Conservation (phyloP, 352 stramenopile genomes). For the Pythium biforme region DNA sequence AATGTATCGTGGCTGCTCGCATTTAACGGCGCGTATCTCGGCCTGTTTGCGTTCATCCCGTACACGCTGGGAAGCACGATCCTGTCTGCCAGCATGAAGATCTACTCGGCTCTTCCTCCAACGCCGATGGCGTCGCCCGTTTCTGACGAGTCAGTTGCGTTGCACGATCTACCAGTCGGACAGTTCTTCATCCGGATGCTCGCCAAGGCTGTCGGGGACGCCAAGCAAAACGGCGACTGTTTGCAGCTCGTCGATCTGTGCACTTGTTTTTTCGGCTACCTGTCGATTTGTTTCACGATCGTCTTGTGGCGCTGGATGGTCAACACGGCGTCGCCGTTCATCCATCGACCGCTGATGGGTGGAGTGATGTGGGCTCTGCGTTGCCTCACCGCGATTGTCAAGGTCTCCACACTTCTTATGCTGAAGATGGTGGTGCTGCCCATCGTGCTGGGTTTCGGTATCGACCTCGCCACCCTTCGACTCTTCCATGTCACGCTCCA, state of each 20-base stretch:
- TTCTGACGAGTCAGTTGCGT: constrained; percentile 24
- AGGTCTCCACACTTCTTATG: constrained; percentile 94
- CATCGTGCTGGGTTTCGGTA: constrained; percentile 91
- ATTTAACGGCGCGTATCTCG: constrained; percentile 97
- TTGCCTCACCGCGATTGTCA: constrained; percentile 87
- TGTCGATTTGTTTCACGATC: constrained; percentile 84
- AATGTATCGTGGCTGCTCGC: constrained; percentile 97
- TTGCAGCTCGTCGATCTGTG: constrained; percentile 84
- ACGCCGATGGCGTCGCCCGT: constrained; percentile 25
- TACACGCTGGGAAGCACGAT: constrained; percentile 93
- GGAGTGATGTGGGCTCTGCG: constrained; percentile 77
- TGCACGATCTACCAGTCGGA: constrained; percentile 28
- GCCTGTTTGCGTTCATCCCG: constrained; percentile 95
- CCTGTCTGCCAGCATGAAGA: constrained; percentile 64
- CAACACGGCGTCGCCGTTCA: constrained; percentile 78
- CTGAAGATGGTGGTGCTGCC: constrained; percentile 98
- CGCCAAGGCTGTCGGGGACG: constrained; percentile 49
- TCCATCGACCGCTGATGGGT: constrained; percentile 77
- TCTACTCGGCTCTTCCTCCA: constrained; percentile 49
- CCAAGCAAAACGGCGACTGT: constrained; percentile 70
- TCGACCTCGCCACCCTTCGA: constrained; percentile 91
- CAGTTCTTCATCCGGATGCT: constrained; percentile 57
- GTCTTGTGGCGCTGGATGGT: constrained; percentile 86
- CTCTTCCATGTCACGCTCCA: constrained; percentile 85
- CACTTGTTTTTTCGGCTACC: constrained; percentile 75